Evolutionary conservation across 1,284 basidiomycete species (phyloP), one percentile per base, ranked within the genome.

Genomic region (Tausonia pullulans): DNA sequence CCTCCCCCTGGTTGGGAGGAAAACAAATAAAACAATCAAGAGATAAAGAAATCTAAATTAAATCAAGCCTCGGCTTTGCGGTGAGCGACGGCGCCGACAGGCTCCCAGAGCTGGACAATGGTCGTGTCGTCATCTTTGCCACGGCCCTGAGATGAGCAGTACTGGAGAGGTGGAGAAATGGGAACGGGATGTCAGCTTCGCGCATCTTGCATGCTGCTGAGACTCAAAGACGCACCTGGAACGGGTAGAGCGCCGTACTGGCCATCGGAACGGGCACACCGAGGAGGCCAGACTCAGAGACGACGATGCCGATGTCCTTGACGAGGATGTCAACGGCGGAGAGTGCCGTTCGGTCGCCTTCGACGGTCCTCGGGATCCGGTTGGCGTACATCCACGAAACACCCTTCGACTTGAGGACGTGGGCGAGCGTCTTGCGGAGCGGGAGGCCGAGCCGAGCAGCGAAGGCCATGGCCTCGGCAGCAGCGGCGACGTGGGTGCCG

Each of bases 391-490:
- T 73, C 68, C 72, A 74, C 53, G 70, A 71, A 40, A 67, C 69
- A 3, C 72, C 75, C 7, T 73, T 73, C 1, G 74, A 74, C 6
- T 63, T 69, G 43, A 67, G 69, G 16, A 77, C 72, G 8, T 76
- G 72, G 27, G 73, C 70, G 61, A 72, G 73, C 5, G 74, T 72
- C 1, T 68, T 70, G 5, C 67, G 62, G 0, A 73, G 69, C 61
- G 76, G 72, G 70, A 78, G 74, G 3, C 69, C 69, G 62, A 75
- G 74, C 51, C 71, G 71, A 9, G 69, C 68, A 4, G 76, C 75
- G 54, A 78, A 72, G 0, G 73, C 72, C 45, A 76, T 68, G 0
- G 73, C 75, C 67, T 78, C 76, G 9, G 73, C 73, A n/a, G 74
- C 70, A 0, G 73, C 72, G 3, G 69, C 71, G n/a, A 76, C 66